These are phyloP conservation scores for Oxyria digyna DNA, from an alignment of 148 eudicot species.

Conservation along the genomic window DNA sequence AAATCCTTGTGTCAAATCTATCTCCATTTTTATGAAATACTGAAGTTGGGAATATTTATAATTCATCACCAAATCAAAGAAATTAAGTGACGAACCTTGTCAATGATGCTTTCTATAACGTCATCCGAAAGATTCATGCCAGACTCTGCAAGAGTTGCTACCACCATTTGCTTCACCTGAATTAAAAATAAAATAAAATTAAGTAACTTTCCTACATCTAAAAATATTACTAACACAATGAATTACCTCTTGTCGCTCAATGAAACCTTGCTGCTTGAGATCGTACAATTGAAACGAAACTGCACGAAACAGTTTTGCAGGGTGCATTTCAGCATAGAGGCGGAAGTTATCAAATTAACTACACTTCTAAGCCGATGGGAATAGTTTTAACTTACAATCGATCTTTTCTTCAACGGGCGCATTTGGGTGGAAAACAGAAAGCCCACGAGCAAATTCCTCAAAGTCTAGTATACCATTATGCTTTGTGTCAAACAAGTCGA, in stretches of 20 bases:
- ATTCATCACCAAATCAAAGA: not conserved
- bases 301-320: slow-evolving; percentile 11
- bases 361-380: not conserved
- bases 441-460: slow-evolving; percentile 42
- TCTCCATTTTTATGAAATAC: not conserved
- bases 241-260: slow-evolving; percentile 29
- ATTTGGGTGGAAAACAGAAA: slow-evolving; percentile 47
- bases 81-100: slow-evolving; percentile 29
- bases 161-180: slow-evolving; percentile 70
- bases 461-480: slow-evolving; percentile 44
- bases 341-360: not conserved
- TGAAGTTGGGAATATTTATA: not conserved
- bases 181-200: not conserved
- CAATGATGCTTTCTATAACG: slow-evolving; percentile 50
- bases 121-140: slow-evolving; percentile 58
- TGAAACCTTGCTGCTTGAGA: slow-evolving; percentile 28
- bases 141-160: slow-evolving; percentile 57
- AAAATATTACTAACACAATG: not conserved
- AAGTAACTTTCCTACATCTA: not conserved
- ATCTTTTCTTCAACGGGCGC: slow-evolving; percentile 34
- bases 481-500: slow-evolving; percentile 41
- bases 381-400: slow-evolving; percentile 18
- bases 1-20: not conserved
- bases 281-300: slow-evolving; percentile 33
- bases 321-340: not conserved